Conservation (phyloP, 176 grass and related monocot species). For the Hyparrhenia diplandra region DNA sequence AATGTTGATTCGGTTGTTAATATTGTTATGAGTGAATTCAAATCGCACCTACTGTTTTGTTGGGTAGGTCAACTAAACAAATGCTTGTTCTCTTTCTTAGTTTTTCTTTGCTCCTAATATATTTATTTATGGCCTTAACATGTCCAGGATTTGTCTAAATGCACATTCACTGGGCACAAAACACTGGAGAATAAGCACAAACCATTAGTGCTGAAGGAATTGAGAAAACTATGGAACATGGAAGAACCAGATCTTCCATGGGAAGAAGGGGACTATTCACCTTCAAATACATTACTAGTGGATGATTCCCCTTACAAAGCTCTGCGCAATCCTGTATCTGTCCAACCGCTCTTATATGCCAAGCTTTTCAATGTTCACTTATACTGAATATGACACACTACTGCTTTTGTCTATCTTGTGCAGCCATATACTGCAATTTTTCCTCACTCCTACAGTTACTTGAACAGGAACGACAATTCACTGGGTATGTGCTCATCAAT, state of each 20-base stretch:
- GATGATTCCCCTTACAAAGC: slow-evolving; percentile 95
- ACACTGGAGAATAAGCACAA: slow-evolving; percentile 70
- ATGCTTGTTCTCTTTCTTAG: neutral
- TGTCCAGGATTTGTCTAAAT: slow-evolving; percentile 70
- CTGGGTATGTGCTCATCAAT: slow-evolving; percentile 51
- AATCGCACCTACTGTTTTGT: slow-evolving; percentile 66
- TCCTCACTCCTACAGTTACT: slow-evolving; percentile 52
- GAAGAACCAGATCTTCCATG: slow-evolving; percentile 78
- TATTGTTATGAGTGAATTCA: slow-evolving; percentile 56
- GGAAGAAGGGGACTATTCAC: slow-evolving; percentile 55
- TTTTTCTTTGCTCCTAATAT: slow-evolving; percentile 27
- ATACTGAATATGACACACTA: slow-evolving; percentile 11
- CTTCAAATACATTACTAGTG: slow-evolving; percentile 77
- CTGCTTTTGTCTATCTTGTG: slow-evolving; percentile 22
- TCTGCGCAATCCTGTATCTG: slow-evolving; percentile 72
- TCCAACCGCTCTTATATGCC: slow-evolving; percentile 8
- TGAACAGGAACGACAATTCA: slow-evolving; percentile 52
- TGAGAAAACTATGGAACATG: slow-evolving; percentile 79
- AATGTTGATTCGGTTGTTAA: slow-evolving; percentile 55
- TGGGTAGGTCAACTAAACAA: slow-evolving; percentile 52
- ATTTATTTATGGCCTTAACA: slow-evolving; percentile 24
- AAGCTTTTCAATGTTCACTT: neutral
- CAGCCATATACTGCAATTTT: slow-evolving; percentile 84
- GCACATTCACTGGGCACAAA: slow-evolving; percentile 65
- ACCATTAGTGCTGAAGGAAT: slow-evolving; percentile 75